Evolutionary conservation across 1,139 yeast species (phyloP), one percentile per base, ranked within the genome.

Genomic region (Dujonia santamariae): DNA sequence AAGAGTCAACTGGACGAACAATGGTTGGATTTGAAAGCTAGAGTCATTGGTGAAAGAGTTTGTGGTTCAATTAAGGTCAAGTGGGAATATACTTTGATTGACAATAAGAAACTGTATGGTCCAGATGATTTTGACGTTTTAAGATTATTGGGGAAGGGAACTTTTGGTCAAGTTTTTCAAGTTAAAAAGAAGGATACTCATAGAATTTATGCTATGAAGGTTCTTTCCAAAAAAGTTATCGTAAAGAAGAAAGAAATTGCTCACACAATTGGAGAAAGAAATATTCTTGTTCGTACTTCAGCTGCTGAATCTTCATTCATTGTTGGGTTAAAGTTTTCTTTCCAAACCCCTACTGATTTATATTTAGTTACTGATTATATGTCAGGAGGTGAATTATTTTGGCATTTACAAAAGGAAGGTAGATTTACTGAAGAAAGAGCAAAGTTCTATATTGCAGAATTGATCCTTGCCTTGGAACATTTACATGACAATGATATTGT

Each of bases 321-420:
- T 56, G 97, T 92, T 26, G 96, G 96, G 0, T 74, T 92, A 50
- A 92, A 92, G 62, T 90, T 90, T 56, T 85, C 96, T 2, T 92
- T 92, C 60, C 98, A 92, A 64, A 92, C 97, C 1, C 95, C 95
- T 28, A 67, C 85, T 0, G 97, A 92, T 59, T 71, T 92, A 44
- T 92, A 88, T 55, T 70, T 92, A 39, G 97, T 92, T 20, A 92
- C 97, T 2, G 98, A 92, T 61, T 92, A 85, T 63, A 90, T 92
- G 97, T 82, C 95, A 31, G 98, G 98, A 28, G 98, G 98, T 40
- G 98, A 92, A 62, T 71, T 92, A 45, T 92, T 92, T 57, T 90
- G 96, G 96, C 97, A 92, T 64, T 70, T 92, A 54, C 97, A 92
- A 62, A 86, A 86, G 54, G 97, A 92, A 58, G 96, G 97, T 28